Percentiles rank a stretch among this genome's conserved stretches.
Conservation (phyloP, 257 asterid species). For the Thymus quinquecostatus region DNA sequence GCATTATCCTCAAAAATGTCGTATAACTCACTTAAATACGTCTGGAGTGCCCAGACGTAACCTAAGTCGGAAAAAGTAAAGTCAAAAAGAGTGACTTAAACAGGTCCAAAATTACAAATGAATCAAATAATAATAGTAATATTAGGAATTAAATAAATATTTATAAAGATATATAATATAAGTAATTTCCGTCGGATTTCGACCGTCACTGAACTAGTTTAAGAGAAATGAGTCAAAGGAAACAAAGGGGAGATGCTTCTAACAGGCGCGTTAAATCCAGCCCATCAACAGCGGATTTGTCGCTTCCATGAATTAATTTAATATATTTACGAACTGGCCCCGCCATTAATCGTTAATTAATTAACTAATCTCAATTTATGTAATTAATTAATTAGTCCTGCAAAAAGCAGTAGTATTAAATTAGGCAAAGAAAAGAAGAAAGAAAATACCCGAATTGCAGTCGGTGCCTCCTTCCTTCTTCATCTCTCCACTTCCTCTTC, state of each 20-base stretch:
- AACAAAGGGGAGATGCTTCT: slow-evolving; percentile 26
- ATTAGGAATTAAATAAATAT: not conserved
- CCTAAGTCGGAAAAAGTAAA: no score
- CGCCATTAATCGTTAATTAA: slow-evolving; percentile 20
- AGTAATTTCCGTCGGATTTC: no score
- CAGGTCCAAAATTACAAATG: not conserved
- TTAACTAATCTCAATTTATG: not conserved
- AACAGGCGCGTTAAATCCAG: slow-evolving; percentile 57
- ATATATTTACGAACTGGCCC: slow-evolving; percentile 27
- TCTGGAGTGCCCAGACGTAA: no score
- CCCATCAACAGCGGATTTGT: slow-evolving; percentile 47
- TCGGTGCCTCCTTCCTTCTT: slow-evolving; percentile 37
- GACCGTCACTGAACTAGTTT: not conserved
- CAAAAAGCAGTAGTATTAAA: not conserved
- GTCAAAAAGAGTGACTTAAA: no score
- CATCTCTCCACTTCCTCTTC: slow-evolving; percentile 32
- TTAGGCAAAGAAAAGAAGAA: not conserved
- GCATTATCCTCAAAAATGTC: no score
- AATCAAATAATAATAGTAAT: not conserved
- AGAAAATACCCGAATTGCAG: slow-evolving; percentile 17
- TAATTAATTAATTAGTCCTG: no score
- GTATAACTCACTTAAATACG: no score
- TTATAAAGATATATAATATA: no score
- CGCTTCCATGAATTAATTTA: slow-evolving; percentile 14
- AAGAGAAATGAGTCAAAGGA: not conserved